Conservation (phyloP, 202 grass and related monocot genomes). For the Panicum hallii region DNA sequence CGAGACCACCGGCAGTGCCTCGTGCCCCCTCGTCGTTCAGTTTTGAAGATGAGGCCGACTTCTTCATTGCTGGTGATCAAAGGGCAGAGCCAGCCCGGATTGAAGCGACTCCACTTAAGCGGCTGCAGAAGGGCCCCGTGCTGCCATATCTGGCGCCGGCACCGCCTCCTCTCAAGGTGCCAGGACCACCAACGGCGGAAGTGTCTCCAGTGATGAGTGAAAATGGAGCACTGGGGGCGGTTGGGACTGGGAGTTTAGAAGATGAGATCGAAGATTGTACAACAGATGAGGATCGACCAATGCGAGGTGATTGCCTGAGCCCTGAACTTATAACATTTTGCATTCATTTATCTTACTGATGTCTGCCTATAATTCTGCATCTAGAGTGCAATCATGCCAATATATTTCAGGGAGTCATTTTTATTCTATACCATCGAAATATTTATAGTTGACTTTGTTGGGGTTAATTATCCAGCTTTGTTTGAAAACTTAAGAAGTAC, state of each 20-base stretch:
- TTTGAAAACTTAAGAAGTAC: background rate
- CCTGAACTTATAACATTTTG: background rate
- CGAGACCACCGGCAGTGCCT: slow-evolving; percentile 12
- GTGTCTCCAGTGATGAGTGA: slow-evolving; percentile 21
- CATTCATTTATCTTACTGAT: background rate
- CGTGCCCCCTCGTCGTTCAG: slow-evolving; percentile 42
- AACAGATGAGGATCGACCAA: slow-evolving; percentile 59
- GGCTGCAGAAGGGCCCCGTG: slow-evolving; percentile 54
- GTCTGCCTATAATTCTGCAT: slow-evolving; percentile 5
- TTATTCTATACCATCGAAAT: background rate
- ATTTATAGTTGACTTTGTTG: background rate
- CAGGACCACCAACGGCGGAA: background rate
- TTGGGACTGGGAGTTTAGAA: slow-evolving; percentile 48
- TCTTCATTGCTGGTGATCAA: slow-evolving; percentile 7
- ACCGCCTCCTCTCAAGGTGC: slow-evolving; percentile 22
- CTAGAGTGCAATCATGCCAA: background rate
- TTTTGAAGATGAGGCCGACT: slow-evolving; percentile 48
- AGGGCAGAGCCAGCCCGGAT: slow-evolving; percentile 8
- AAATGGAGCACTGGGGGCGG: background rate
- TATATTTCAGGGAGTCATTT: background rate
- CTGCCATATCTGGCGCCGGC: slow-evolving; percentile 15
- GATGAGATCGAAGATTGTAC: slow-evolving; percentile 80
- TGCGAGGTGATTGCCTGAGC: slow-evolving; percentile 52
- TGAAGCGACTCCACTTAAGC: slow-evolving; percentile 46
- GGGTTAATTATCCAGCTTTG: background rate